phyloP scores from a whole-genome alignment of 805 yeast species.

The Cyberlindnera meyerae region DNA sequence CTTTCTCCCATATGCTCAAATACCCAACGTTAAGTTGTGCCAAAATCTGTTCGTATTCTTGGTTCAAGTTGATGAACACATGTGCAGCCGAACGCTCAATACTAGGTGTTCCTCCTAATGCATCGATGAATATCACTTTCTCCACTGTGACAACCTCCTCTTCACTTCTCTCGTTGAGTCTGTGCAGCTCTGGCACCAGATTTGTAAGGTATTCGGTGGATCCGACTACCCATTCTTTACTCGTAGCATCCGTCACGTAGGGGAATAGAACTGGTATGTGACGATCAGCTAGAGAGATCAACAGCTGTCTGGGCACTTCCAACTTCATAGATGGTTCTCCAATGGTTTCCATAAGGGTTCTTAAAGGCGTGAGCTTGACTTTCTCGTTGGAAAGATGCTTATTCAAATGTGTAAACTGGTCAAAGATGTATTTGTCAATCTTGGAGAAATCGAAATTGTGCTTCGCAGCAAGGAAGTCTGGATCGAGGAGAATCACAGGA shows the following conservation, averaged over 20 bases:
- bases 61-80: slow-evolving; percentile 78
- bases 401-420: slow-evolving; percentile 19
- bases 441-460: slow-evolving; percentile 13
- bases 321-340: slow-evolving; percentile 3
- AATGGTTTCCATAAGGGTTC: slow-evolving; percentile 10
- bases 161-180: slow-evolving; percentile 15
- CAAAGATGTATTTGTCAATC: slow-evolving; percentile 16
- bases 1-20: slow-evolving; percentile 39
- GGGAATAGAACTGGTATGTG: slow-evolving; percentile 54
- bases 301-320: slow-evolving; percentile 8
- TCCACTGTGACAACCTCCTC: slow-evolving; percentile 49
- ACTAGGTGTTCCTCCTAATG: slow-evolving; percentile 88
- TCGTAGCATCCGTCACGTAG: slow-evolving; percentile 53
- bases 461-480: slow-evolving; percentile 21
- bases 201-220: slow-evolving; percentile 37
- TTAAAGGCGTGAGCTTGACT: slow-evolving; percentile 16
- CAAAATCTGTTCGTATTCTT: slow-evolving; percentile 65
- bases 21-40: slow-evolving; percentile 62
- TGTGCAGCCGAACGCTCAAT: slow-evolving; percentile 80
- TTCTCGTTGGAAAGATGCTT: slow-evolving; percentile 5
- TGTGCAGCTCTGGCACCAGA: slow-evolving; percentile 25
- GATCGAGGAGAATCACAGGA: slow-evolving; percentile 21
- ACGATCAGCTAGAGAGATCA: slow-evolving; percentile 6
- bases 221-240: slow-evolving; percentile 34
- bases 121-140: slow-evolving; percentile 74